Evolutionary conservation across 2,329 filamentous ascomycete species (phyloP).

Genomic region (Xylaria arbuscula): DNA sequence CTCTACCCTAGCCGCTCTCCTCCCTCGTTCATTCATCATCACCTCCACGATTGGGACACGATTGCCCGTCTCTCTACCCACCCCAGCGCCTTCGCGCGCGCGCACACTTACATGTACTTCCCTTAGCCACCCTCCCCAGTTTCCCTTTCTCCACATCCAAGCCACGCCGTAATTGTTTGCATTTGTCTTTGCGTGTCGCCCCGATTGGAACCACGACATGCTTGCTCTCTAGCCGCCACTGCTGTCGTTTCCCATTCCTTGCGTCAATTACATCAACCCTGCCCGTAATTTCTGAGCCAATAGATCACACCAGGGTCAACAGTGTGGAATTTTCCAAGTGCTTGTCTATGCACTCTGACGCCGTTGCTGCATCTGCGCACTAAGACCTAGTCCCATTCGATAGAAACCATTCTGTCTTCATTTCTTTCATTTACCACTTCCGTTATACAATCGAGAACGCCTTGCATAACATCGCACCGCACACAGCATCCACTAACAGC

Average conservation of each 20-base stretch:
- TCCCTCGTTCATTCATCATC: neutral
- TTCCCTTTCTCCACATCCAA: conserved; percentile 12
- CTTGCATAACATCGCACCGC: neutral
- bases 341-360: neutral
- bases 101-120: neutral
- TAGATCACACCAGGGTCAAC: neutral
- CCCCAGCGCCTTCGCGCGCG: neutral
- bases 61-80: neutral
- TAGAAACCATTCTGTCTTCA: conserved; percentile 1
- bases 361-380: neutral
- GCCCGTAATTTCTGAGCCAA: neutral
- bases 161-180: conserved; percentile 13
- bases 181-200: neutral
- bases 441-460: neutral
- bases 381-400: neutral
- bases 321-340: neutral
- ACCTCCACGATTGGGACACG: neutral
- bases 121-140: neutral
- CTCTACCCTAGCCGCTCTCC: neutral
- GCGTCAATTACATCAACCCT: conserved; percentile 1
- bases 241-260: conserved; percentile 4
- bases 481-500: conserved; percentile 30
- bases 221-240: conserved; percentile 7
- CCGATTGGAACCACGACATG: conserved; percentile 11
- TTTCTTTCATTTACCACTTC: neutral